Percentiles rank a stretch among this genome's conserved stretches.
These are phyloP conservation scores for Lichenothelia convexa DNA, from an alignment of 495 filamentous ascomycete genomes.

Conservation along the genomic window DNA sequence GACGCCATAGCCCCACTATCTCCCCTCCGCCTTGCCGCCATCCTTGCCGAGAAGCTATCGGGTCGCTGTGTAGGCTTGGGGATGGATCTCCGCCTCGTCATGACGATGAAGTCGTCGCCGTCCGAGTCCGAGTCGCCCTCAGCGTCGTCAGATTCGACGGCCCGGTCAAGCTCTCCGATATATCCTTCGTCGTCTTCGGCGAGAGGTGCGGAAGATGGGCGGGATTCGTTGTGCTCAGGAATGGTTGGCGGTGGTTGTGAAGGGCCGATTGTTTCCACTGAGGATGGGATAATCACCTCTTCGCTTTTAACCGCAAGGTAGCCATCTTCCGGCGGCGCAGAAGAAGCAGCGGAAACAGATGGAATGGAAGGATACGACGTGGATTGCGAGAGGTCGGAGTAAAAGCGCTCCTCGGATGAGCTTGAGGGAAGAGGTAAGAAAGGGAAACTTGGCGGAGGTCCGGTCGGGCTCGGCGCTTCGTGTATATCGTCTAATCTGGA, in stretches of 20 bases:
- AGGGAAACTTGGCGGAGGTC: conserved; percentile 9
- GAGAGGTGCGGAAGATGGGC: too few relatives aligned
- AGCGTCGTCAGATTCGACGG: too few relatives aligned
- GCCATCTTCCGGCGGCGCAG: conserved; percentile 19
- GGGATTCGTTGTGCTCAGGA: not conserved
- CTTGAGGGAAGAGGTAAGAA: conserved; percentile 14
- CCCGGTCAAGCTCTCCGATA: too few relatives aligned
- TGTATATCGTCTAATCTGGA: conserved; percentile 6
- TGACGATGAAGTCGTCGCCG: conserved; percentile 16
- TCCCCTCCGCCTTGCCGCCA: conserved; percentile 5
- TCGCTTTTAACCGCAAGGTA: conserved; percentile 20
- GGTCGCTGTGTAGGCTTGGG: conserved; percentile 3
- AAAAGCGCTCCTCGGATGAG: conserved; percentile 25
- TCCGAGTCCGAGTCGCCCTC: conserved; percentile 14
- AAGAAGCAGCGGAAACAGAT: conserved; percentile 23
- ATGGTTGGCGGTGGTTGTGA: too few relatives aligned
- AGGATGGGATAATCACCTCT: too few relatives aligned
- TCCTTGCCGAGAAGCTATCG: conserved; percentile 13
- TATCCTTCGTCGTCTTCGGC: too few relatives aligned
- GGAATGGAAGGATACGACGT: conserved; percentile 28
- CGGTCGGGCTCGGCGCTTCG: conserved; percentile 13
- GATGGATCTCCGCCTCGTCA: conserved; percentile 8
- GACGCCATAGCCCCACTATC: conserved; percentile 3
- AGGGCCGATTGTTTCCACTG: too few relatives aligned
- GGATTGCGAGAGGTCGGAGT: conserved; percentile 21